phyloP scores from a whole-genome alignment of 495 filamentous ascomycete genomes.

The Tuber melanosporum region DNA sequence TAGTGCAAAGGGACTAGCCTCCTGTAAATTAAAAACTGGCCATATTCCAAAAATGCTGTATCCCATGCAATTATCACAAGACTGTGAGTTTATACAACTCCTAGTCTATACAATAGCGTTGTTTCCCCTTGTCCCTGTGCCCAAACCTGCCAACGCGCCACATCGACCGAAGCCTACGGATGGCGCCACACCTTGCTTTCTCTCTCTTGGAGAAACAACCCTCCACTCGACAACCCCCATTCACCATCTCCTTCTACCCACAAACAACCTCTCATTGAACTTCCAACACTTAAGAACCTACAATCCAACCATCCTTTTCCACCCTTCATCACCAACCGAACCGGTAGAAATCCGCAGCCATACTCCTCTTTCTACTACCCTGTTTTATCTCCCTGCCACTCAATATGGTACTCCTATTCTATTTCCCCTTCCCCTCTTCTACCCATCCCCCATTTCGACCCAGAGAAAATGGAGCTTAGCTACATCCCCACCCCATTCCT shows the following conservation, averaged over 20 bases:
- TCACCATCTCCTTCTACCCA: background rate
- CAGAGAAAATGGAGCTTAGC: background rate
- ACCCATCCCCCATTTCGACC: background rate
- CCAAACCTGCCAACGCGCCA: background rate
- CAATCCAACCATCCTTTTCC: background rate
- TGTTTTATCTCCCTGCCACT: slow-evolving; percentile 28
- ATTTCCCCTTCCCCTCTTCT: slow-evolving; percentile 10
- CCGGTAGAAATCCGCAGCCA: background rate
- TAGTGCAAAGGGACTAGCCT: background rate
- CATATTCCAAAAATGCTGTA: background rate
- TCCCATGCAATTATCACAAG: background rate
- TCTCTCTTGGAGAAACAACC: background rate
- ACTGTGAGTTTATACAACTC: background rate
- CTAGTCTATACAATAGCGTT: background rate
- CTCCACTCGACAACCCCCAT: background rate
- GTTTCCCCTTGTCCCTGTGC: background rate
- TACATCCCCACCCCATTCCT: background rate
- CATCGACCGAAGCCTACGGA: background rate
- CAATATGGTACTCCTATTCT: slow-evolving; percentile 25
- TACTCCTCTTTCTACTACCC: background rate
- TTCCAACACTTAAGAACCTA: background rate
- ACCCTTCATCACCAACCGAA: background rate
- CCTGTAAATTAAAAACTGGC: background rate
- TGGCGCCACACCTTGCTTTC: background rate
- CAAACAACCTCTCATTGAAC: background rate